These are phyloP conservation scores for Paraphaeosphaeria minitans DNA, from an alignment of 2,329 filamentous ascomycete genomes.

Conservation along the genomic window DNA sequence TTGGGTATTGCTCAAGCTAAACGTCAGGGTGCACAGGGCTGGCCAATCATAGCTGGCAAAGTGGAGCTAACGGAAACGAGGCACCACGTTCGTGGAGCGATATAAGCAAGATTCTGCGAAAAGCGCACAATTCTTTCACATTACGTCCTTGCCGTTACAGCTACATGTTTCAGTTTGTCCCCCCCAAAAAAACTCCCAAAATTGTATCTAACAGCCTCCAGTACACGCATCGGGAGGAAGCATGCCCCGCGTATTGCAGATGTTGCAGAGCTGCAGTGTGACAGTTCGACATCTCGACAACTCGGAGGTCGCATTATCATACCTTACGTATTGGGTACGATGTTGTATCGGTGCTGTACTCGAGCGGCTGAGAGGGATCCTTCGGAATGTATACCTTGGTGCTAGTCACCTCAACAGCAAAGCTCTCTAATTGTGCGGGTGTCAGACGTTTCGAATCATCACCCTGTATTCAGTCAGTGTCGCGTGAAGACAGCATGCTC, in stretches of 20 bases:
- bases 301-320: not conserved
- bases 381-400: constrained; percentile 24
- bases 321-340: constrained; percentile 25
- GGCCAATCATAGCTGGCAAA: constrained; percentile 1
- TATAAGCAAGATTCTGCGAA: not conserved
- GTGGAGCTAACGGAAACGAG: not conserved
- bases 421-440: constrained; percentile 13
- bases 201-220: not conserved
- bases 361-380: constrained; percentile 19
- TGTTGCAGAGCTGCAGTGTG: too few relatives aligned
- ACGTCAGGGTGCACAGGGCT: not conserved
- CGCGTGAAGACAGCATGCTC: not conserved
- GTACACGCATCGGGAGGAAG: not conserved
- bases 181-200: not conserved
- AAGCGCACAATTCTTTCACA: not conserved
- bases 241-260: too few relatives aligned
- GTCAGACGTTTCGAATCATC: constrained; percentile 19
- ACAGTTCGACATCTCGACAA: not conserved
- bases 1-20: not conserved
- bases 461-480: constrained; percentile 18
- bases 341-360: constrained; percentile 19
- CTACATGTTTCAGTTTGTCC: not conserved
- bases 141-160: not conserved
- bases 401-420: constrained; percentile 27
- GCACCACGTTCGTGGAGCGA: not conserved